phyloP scores from a whole-genome alignment of 2,329 filamentous ascomycete species.

The Stemphylium beticola region DNA sequence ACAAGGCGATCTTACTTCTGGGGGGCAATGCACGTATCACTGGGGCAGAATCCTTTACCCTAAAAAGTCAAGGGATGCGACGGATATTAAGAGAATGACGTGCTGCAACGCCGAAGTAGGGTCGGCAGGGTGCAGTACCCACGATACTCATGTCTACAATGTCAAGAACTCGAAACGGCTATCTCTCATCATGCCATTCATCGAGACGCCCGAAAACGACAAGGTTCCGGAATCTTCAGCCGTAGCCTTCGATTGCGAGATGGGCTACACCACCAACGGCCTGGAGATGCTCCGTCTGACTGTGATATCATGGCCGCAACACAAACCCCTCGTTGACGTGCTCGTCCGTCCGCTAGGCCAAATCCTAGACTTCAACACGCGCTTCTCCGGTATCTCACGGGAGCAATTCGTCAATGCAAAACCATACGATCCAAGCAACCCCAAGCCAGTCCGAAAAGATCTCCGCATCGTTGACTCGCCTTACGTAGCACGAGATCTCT shows the following conservation, averaged over 20 bases:
- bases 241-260: conserved; percentile 93
- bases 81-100: conserved; percentile 66
- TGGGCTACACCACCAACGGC: conserved; percentile 91
- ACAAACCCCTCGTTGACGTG: conserved; percentile 77
- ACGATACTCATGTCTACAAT: conserved; percentile 85
- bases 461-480: conserved; percentile 80
- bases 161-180: conserved; percentile 76
- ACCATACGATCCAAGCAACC: conserved; percentile 36
- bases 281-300: conserved; percentile 90
- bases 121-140: conserved; percentile 76
- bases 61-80: conserved; percentile 59
- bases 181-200: conserved; percentile 79
- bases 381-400: conserved; percentile 84
- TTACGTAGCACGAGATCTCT: conserved; percentile 72
- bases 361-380: conserved; percentile 87
- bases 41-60: conserved; percentile 70
- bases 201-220: conserved; percentile 73
- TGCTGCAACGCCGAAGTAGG: conserved; percentile 82
- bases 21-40: conserved; percentile 81
- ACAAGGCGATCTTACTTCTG: conserved; percentile 76
- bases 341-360: conserved; percentile 84
- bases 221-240: conserved; percentile 57
- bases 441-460: conserved; percentile 32
- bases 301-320: conserved; percentile 83
- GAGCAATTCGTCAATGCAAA: conserved; percentile 75